Base-by-base conservation (phyloP, 352 stramenopile genomes). In the Globisporangium paroecandrum region DNA sequence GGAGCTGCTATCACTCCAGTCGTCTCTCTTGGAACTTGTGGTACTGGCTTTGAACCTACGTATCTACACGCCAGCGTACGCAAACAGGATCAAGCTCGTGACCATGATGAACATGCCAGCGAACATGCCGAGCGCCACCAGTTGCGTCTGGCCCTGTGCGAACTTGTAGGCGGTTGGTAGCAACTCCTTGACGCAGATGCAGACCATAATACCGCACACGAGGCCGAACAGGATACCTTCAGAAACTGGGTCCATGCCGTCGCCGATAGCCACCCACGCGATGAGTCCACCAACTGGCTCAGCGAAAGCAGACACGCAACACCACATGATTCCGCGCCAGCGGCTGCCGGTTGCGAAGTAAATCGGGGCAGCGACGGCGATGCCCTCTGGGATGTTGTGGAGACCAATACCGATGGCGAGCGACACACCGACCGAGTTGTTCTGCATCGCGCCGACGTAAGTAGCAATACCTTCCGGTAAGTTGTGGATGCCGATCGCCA, bases 351-450 rank as follows among this genome's bases (percentile, higher is more conserved):
- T 99, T 2, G 96, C 94, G 65, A 98, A 99, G 75, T 98, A 99
- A 32, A 99, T 97, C 2, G 97, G 96, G 12, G 98, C 86, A 15
- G 96, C 92, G 15, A 99, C 91, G 57, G 93, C 98, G 36, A 99
- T 78, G 0, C 97, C 97, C 65, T 99, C 97, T 2, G 97, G 96
- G 62, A 99, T 97, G 70, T 99, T 99, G 79, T 99, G 96, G 27
- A 99, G 89, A 6, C 87, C 94, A 66, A 99, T 99, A 25, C 91
- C 96, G 43, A 99, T 78, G 1, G 96, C 95, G 6, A 99, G 79
- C 18, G 95, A 91, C 54, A 88, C 76, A 41, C 97, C 97, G 13
- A 99, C 89, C 1, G 73, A 83, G 2, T 93, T 90, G 72, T 98
- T 91, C 8, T 96, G 72, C 6, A 98, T 73, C 1, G 93, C 85